A percentile compares a stretch with the other conserved stretches of the same genome.
Conservation (phyloP, 2,329 filamentous ascomycete species). For the Botrytis fragariae region DNA sequence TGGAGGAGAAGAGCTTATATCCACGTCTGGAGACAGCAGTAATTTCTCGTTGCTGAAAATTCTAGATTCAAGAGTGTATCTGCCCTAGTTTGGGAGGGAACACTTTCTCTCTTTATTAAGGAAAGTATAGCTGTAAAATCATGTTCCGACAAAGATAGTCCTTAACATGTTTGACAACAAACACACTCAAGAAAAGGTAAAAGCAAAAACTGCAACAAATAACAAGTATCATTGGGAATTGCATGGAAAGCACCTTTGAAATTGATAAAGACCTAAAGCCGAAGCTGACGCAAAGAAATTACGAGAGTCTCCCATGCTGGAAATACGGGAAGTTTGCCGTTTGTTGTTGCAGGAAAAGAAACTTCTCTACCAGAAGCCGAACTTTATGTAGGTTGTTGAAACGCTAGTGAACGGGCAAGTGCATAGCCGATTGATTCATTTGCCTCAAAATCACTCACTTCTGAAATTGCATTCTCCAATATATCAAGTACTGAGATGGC, state of each 20-base stretch:
- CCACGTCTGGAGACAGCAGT: neutral
- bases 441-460: neutral
- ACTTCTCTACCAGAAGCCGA: neutral
- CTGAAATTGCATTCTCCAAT: neutral
- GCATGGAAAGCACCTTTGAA: neutral
- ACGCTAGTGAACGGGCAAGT: constrained; percentile 1
- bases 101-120: neutral
- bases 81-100: neutral
- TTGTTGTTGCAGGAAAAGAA: neutral
- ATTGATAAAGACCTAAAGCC: neutral
- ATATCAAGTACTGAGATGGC: neutral
- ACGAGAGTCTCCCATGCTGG: neutral
- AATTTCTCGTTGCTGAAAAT: too few relatives aligned
- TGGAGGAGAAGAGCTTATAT: neutral
- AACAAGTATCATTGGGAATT: neutral
- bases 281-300: neutral
- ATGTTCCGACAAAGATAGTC: neutral
- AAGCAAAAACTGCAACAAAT: neutral
- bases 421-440: neutral
- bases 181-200: neutral
- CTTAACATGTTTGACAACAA: neutral
- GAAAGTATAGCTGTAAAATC: too few relatives aligned
- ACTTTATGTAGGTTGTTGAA: neutral
- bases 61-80: neutral
- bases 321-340: neutral